Evolutionary conservation across 2,329 filamentous ascomycete species (phyloP), one percentile per base, ranked within the genome.

Genomic region (Apiospora aurea): DNA sequence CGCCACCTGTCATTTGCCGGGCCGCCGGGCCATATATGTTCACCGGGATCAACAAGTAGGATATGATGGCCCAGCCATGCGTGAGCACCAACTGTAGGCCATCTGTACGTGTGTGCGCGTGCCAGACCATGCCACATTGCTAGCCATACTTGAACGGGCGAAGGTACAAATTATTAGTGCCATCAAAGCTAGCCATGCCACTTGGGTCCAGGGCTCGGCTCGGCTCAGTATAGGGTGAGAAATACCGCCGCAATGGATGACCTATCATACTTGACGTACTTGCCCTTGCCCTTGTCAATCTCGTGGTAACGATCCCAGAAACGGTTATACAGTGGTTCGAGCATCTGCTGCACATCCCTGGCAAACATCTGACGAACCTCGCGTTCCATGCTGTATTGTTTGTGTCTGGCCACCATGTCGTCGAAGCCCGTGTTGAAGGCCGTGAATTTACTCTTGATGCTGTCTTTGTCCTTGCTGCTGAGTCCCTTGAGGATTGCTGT

Each of bases 261-360:
- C 86, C 98, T 98, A 85, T 98, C 95, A 81, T 97, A 98, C 85
- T 97, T 98, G 81, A 97, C 95, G 82, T 98, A 97, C 83, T 99
- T 99, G 76, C 96, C 96, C 84, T 95, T 97, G 73, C 96, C 96
- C 85, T 97, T 98, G 83, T 98, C 96, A 75, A 98, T 91, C 83
- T 98, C 96, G 81, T 98, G 95, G 81, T 99, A 99, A 41, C 96
- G 90, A 83, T 98, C 96, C 91, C 94, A 98, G 83, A 99, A 99
- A 66, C 96, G 89, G 74, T 93, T 93, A 84, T 99, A 99, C 18
- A 99, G 87, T 71, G 96, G 95, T 83, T 98, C 96, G 71, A 99
- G 92, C 84, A 97, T 94, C 77, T 92, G 92, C 81, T 96, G 94
- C 75, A 98, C 92, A 79, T 98, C 95, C 77, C 92, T 91, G 21